Conservation (phyloP, 2,329 filamentous ascomycete genomes). For the Xylaria sp. region DNA sequence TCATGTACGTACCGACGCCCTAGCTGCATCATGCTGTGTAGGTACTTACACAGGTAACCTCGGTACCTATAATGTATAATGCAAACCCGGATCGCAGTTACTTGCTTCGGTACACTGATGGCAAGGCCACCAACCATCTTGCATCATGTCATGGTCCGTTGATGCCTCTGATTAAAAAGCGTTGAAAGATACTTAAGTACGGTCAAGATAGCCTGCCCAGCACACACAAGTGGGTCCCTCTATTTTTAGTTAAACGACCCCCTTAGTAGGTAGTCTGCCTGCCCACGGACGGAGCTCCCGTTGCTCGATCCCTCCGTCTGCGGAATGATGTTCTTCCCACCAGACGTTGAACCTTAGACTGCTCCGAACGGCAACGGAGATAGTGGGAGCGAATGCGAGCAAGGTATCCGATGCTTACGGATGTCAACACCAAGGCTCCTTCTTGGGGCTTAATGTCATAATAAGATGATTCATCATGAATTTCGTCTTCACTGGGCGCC, state of each 20-base stretch:
- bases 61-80: no score
- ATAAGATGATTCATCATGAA: neutral
- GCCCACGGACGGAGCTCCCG: neutral
- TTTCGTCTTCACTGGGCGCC: no score
- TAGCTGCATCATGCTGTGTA: no score
- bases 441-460: neutral
- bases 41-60: neutral
- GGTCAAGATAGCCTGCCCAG: no score
- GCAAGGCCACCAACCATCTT: no score
- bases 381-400: neutral
- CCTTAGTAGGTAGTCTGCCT: neutral
- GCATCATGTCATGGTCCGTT: no score
- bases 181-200: no score
- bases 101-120: no score
- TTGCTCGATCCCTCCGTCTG: slow-evolving; percentile 9
- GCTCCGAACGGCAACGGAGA: neutral
- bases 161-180: no score
- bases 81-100: no score
- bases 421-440: neutral
- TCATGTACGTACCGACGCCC: no score
- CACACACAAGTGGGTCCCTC: neutral
- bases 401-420: neutral
- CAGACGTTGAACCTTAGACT: neutral
- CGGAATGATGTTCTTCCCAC: slow-evolving; percentile 24
- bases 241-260: neutral